Base-by-base conservation (phyloP, 441 rosid genomes). In the Pelargonium citronellum region DNA sequence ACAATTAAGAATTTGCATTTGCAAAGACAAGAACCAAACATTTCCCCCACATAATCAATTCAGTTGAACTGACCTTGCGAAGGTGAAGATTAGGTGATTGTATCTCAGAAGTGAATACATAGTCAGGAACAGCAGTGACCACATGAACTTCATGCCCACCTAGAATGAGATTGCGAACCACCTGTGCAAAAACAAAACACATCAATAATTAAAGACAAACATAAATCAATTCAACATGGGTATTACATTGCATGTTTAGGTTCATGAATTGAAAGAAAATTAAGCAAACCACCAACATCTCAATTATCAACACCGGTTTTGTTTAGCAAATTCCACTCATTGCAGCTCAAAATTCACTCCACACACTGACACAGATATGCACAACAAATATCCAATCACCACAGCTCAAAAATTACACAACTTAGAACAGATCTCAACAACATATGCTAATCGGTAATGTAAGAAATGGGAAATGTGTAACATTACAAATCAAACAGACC, bases 61-160 rank as follows among this genome's bases (percentile, higher is more conserved):
- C 22, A 7, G 8, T 8, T 22, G 13, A 7, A 39, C 55, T n/a
- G 37, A 88, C 97, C 94, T 86, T 91, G 70, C 97, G 91, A 64
- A 91, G 86, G 82, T 81, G 82, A 64, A 92, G 94, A 6, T 93
- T 84, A 58, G 99, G 91, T 0, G 96, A 95, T 75, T 89, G 86
- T 64, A 89, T 75, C 75, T 87, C 96, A 1, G 98, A 87, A 64
- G 96, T 91, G 86, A 88, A 92, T 47, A 95, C 99, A 68, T 91
- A 95, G 67, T 95, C 99, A 17, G 99, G 98, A 1, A 98, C 98
- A 24, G 94, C 98, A 20, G 97, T 91, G 71, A 95, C 98, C 22
- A 91, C 96, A 70, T 95, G 96, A 64, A 95, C 98, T 65, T 89
- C 93, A 72, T 92, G 98, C 17, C 99, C 99, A 17, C 92, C 97